Evolutionary conservation across 257 asterid species (phyloP).

Genomic region (Eucommia ulmoides): DNA sequence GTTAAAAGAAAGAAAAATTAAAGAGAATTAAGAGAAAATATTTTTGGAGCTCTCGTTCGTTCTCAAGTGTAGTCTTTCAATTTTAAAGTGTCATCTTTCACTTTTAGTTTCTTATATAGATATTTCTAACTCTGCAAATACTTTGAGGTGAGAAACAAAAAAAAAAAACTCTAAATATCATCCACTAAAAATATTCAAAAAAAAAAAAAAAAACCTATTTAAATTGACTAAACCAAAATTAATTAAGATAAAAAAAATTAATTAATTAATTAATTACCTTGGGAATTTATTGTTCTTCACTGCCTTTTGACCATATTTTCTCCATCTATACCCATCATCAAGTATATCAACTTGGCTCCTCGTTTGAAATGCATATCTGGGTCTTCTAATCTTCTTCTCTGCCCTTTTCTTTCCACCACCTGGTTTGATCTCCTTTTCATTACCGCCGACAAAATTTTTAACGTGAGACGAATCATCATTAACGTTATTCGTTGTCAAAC

Average conservation of each 20-base stretch:
- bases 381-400: slow-evolving; percentile 17
- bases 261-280: slow-evolving; percentile 10
- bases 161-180: too few relatives aligned
- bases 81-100: too few relatives aligned
- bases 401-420: slow-evolving; percentile 19
- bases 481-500: slow-evolving; percentile 6
- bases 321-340: slow-evolving; percentile 35
- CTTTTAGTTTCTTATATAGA: too few relatives aligned
- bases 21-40: too few relatives aligned
- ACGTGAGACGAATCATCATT: slow-evolving; percentile 5
- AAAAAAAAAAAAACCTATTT: too few relatives aligned
- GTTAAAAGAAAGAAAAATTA: too few relatives aligned
- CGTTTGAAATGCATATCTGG: slow-evolving; percentile 29
- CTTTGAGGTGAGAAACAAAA: too few relatives aligned
- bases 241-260: neutral
- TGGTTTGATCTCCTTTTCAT: slow-evolving; percentile 13
- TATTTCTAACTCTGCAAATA: too few relatives aligned
- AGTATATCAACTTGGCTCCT: slow-evolving; percentile 34
- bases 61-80: too few relatives aligned
- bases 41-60: too few relatives aligned
- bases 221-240: neutral
- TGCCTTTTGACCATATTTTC: slow-evolving; percentile 32
- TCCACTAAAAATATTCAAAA: too few relatives aligned
- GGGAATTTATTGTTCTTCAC: slow-evolving; percentile 36
- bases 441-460: slow-evolving; percentile 5